phyloP scores from a whole-genome alignment of 2,329 filamentous ascomycete genomes.

The Fusarium sp. region DNA sequence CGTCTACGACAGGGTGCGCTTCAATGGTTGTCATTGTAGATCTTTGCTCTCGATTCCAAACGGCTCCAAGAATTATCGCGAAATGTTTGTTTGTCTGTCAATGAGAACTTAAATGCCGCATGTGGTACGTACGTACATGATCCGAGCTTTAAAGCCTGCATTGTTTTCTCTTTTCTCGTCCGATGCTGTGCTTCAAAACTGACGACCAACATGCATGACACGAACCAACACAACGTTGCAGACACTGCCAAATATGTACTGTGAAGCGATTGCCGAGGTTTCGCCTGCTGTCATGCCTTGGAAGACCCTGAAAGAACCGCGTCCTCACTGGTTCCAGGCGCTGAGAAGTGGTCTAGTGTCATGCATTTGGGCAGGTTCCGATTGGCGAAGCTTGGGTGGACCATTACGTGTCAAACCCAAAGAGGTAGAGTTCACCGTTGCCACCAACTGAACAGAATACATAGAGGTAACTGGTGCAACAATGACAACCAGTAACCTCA shows the following conservation, averaged over 20 bases:
- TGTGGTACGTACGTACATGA: background rate
- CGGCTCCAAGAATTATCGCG: background rate
- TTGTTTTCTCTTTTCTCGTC: constrained; percentile 15
- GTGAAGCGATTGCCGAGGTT: background rate
- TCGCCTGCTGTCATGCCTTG: background rate
- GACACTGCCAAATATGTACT: background rate
- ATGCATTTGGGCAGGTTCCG: background rate
- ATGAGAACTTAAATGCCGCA: constrained; percentile 7
- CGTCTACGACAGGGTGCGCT: constrained; percentile 5
- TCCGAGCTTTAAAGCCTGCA: background rate
- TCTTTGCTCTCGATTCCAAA: background rate
- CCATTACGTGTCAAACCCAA: background rate
- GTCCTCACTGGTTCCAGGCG: background rate
- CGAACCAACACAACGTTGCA: background rate
- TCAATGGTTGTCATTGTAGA: constrained; percentile 13
- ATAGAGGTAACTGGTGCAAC: too few relatives aligned
- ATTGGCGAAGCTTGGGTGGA: background rate
- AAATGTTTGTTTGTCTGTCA: background rate
- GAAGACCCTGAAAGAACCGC: background rate
- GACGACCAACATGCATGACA: constrained; percentile 1
- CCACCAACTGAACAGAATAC: background rate
- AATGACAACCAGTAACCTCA: background rate
- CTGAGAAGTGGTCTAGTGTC: background rate
- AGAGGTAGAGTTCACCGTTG: background rate
- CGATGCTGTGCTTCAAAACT: background rate